Evolutionary conservation across 371 early-diverging fungal genomes (phyloP), one percentile per base, ranked within the genome.

Genomic region (Mortierella sp.): DNA sequence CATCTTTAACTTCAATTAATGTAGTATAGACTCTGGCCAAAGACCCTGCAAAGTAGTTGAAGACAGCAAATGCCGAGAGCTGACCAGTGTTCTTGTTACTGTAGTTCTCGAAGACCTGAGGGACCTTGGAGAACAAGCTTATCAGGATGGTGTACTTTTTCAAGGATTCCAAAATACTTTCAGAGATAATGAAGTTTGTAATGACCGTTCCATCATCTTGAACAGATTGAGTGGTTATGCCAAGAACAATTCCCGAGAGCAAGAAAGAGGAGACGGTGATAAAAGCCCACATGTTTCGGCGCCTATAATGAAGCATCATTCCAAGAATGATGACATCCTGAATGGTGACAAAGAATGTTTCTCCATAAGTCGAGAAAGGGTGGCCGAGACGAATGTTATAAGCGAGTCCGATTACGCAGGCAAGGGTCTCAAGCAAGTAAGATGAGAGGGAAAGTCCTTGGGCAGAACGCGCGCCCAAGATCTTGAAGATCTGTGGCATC

Each of bases 311-410:
- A 40, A 90, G 84, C 65, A 97, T 94, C 62, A 96, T 85, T 19
- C 89, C 70, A 47, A 93, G 82, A 76, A 97, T 94, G 22, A 92
- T 66, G 45, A 93, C 63, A 82, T 97, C 96, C 84, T 97, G 96
- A 16, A 91, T 66, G 11, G 90, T 87, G 63, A 98, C 91, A 64
- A 93, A 93, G 74, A 90, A 76, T 16, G 90, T 89, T 85, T 97
- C 98, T 48, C 98, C 98, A 84, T 93, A 99, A 5, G 98, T 97
- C 43, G 94, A 94, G 76, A 97, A 95, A 38, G 98, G 95, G 76
- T 97, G 93, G 32, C 85, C 84, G 22, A 90, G 84, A 41, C 97
- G 90, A 28, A 88, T 69, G 84, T 97, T 97, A 87, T 97, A 99
- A 28, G 94, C 92, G 16, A 97, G 79, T 0, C 91, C 87, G 72